phyloP scores from a whole-genome alignment of 2,329 filamentous ascomycete species.

The Aspergillus glaucus region DNA sequence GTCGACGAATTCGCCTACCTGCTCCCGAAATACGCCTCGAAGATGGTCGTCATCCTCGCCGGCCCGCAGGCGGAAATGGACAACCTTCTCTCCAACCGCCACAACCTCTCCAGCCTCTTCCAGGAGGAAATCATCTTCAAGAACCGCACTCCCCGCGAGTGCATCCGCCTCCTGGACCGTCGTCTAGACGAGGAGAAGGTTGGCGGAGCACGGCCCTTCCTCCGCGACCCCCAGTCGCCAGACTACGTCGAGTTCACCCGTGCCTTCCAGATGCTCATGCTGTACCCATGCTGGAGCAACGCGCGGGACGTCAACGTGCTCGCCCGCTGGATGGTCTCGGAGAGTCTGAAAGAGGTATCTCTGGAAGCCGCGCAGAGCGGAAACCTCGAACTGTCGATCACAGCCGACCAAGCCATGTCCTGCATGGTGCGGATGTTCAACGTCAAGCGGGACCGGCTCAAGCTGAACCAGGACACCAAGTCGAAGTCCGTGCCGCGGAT shows the following conservation, averaged over 20 bases:
- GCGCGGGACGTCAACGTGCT: slow-evolving; percentile 13
- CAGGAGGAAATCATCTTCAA: slow-evolving; percentile 16
- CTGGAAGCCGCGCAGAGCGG: slow-evolving; percentile 6
- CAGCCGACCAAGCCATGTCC: slow-evolving; percentile 14
- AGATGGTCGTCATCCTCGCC: slow-evolving; percentile 14
- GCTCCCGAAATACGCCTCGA: slow-evolving; percentile 7
- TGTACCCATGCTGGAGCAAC: slow-evolving; percentile 18
- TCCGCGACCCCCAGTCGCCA: slow-evolving; percentile 9
- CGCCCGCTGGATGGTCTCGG: slow-evolving; percentile 14
- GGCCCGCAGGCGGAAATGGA: slow-evolving; percentile 13
- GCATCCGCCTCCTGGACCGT: slow-evolving; percentile 12
- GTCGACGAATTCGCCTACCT: slow-evolving; percentile 14
- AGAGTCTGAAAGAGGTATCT: slow-evolving; percentile 7
- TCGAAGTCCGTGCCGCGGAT: slow-evolving; percentile 11
- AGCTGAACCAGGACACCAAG: slow-evolving; percentile 14
- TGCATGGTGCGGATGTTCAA: slow-evolving; percentile 15
- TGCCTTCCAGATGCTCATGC: slow-evolving; percentile 14
- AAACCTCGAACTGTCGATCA: slow-evolving; percentile 4
- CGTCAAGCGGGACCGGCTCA: slow-evolving; percentile 13
- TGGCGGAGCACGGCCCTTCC: slow-evolving; percentile 6
- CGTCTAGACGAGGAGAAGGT: slow-evolving; percentile 11
- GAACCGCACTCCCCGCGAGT: slow-evolving; percentile 14
- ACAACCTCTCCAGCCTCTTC: slow-evolving; percentile 12
- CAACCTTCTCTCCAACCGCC: slow-evolving; percentile 12
- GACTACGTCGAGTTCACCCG: slow-evolving; percentile 15